Evolutionary conservation across 768 basidiomycete species (phyloP), one percentile per base, ranked within the genome.

Genomic region (Collybia nuda): DNA sequence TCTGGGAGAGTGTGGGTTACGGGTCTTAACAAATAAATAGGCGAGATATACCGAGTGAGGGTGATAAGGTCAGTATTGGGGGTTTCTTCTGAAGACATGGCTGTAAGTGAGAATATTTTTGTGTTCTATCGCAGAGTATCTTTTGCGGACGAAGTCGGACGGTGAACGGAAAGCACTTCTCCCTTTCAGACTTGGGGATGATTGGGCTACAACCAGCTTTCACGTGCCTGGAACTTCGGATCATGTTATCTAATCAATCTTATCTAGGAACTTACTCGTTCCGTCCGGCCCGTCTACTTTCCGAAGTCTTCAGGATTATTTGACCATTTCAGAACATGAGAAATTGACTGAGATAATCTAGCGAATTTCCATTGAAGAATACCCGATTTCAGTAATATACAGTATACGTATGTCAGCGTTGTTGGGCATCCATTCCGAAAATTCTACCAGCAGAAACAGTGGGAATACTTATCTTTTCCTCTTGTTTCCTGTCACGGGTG

Each of bases 51-150:
- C 92, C 93, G 82, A 54, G 94, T 97, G 63, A 97, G 81, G 43
- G 94, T 97, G 72, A 96, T 90, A 59, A 97, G 75, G 65, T 97
- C 93, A 38, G 88, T 89, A 73, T 75, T 85, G 54, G 90, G 90
- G 50, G 78, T 65, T 59, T 91, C 86, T 62, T 88, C 84, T 62
- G 80, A 60, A 40, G 74, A 57, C 74, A 80, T 60, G 62, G 58
- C 55, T 50, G 57, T 52, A 57, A 61, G 61, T 58, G 53, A 32
- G 32, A 32, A 4, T 2, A 3, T 32, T 32, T 32, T 32, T 32
- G 32, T 32, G 32, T 9, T 32, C 32, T 32, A 32, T 32, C 9
- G 32, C 9, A 14, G 12, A 11, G 32, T 32, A 14, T 32, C 6
- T 26, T 4, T 26, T 7, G 32, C 54, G 56, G 56, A 44, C 40